phyloP scores from a whole-genome alignment of 2,329 filamentous ascomycete genomes.

The Chaetomiaceae sp. region DNA sequence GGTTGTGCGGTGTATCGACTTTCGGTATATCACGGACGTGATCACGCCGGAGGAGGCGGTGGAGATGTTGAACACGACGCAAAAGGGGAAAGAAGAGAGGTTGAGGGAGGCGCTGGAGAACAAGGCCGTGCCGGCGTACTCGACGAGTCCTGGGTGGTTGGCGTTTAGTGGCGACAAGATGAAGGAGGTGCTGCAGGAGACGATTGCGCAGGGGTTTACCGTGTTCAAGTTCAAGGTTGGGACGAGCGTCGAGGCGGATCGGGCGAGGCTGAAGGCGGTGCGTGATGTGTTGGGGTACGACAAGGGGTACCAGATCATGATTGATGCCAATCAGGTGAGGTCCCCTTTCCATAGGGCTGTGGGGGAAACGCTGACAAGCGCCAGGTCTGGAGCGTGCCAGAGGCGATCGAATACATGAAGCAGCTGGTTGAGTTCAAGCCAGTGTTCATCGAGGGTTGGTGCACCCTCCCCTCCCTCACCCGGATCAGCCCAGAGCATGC shows the following conservation, averaged over 20 bases:
- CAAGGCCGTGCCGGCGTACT: slow-evolving; percentile 3
- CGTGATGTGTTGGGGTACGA: slow-evolving; percentile 7
- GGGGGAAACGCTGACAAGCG: not conserved
- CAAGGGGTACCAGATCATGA: slow-evolving; percentile 9
- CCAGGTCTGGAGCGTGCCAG: slow-evolving; percentile 7
- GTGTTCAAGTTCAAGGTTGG: slow-evolving; percentile 11
- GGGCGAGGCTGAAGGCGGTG: slow-evolving; percentile 1
- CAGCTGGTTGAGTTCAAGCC: slow-evolving; percentile 8
- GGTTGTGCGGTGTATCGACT: slow-evolving; percentile 5
- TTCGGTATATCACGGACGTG: slow-evolving; percentile 5
- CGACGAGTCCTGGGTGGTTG: slow-evolving; percentile 8
- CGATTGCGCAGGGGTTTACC: slow-evolving; percentile 6
- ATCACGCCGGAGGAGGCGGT: slow-evolving; percentile 4
- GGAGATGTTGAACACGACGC: not conserved
- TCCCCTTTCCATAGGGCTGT: not conserved
- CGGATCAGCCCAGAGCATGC: not conserved
- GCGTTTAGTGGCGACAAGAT: slow-evolving; percentile 4
- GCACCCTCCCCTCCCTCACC: not conserved
- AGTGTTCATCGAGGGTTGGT: slow-evolving; percentile 2
- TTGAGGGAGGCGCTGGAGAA: not conserved
- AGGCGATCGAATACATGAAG: slow-evolving; percentile 11
- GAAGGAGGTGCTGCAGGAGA: slow-evolving; percentile 3
- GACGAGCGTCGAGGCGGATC: slow-evolving; percentile 5
- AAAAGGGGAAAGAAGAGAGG: not conserved
- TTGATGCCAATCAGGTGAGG: slow-evolving; percentile 10